A percentile compares a stretch with the other conserved stretches of the same genome.
Conservation (phyloP, 352 stramenopile genomes). For the Pythium rishiriense region DNA sequence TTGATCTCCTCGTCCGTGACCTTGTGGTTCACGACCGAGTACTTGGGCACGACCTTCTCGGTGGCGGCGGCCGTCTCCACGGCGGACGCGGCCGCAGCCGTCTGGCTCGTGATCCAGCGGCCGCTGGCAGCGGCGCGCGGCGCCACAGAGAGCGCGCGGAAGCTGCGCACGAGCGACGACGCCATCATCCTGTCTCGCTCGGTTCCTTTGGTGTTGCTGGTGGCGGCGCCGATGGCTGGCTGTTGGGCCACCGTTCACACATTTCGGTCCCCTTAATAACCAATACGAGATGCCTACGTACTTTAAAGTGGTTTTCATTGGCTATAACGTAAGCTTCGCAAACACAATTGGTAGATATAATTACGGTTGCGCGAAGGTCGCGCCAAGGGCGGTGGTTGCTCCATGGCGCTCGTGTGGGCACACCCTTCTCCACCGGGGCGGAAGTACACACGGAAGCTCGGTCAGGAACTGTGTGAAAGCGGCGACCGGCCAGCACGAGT, state of each 20-base stretch:
- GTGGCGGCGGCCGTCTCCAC: conserved; percentile 22
- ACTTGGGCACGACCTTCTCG: conserved; percentile 36
- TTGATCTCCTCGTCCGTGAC: conserved; percentile 65
- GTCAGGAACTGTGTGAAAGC: conserved; percentile 17
- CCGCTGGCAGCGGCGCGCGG: conserved; percentile 15
- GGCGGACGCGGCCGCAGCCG: conserved; percentile 12
- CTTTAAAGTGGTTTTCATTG: neutral
- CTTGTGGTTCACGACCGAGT: conserved; percentile 79
- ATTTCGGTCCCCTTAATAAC: conserved; percentile 1
- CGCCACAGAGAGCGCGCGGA: conserved; percentile 28
- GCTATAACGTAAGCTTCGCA: neutral
- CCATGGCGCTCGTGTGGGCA: conserved; percentile 1
- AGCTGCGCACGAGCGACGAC: conserved; percentile 26
- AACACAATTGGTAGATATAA: conserved; percentile 14
- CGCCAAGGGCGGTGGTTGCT: conserved; percentile 20
- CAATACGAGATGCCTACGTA: neutral
- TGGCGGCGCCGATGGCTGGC: conserved; percentile 20
- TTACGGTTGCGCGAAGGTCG: conserved; percentile 22
- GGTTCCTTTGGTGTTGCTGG: conserved; percentile 3
- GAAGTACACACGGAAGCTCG: conserved; percentile 6
- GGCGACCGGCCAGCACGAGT: neutral
- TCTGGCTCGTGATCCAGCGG: conserved; percentile 12
- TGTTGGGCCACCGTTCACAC: conserved; percentile 15
- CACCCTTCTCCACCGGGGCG: conserved; percentile 12
- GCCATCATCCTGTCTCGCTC: conserved; percentile 16